phyloP scores from a whole-genome alignment of 805 yeast species.

The Yamadazyma scolyti region DNA sequence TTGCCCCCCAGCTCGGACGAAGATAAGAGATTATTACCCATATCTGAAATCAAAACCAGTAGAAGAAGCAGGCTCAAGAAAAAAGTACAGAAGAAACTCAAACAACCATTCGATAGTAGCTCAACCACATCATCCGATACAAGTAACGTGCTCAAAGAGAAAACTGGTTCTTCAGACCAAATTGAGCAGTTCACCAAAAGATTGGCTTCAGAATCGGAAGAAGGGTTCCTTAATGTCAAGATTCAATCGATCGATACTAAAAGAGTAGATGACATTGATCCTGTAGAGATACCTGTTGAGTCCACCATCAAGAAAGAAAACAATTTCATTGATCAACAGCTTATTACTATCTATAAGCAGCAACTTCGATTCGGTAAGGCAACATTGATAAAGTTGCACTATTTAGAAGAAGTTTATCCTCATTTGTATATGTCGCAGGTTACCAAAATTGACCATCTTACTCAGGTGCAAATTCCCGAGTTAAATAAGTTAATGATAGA shows the following conservation, averaged over 20 bases:
- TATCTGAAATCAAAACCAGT: slow-evolving; percentile 7
- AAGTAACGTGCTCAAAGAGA: too few relatives aligned
- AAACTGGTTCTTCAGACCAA: too few relatives aligned
- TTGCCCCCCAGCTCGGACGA: background rate
- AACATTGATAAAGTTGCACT: slow-evolving; percentile 9
- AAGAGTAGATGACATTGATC: background rate
- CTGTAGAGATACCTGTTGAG: too few relatives aligned
- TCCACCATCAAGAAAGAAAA: too few relatives aligned
- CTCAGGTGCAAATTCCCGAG: slow-evolving; percentile 4
- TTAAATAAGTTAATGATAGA: slow-evolving; percentile 13
- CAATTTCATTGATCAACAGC: background rate
- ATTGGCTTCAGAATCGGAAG: background rate
- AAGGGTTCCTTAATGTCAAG: slow-evolving; percentile 2
- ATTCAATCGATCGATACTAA: slow-evolving; percentile 4
- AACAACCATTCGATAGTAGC: slow-evolving; percentile 3
- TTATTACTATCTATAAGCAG: background rate
- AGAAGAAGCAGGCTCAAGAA: slow-evolving; percentile 9
- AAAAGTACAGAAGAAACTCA: slow-evolving; percentile 5
- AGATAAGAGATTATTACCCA: slow-evolving; percentile 3
- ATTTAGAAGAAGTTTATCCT: slow-evolving; percentile 8
- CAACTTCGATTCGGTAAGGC: slow-evolving; percentile 7
- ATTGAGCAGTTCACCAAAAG: too few relatives aligned
- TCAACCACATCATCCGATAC: background rate
- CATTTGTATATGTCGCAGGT: slow-evolving; percentile 1
- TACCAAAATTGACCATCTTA: slow-evolving; percentile 4